Evolutionary conservation across 352 stramenopile species (phyloP), one percentile per base, ranked within the genome.

Genomic region (Pythium monospermum): DNA sequence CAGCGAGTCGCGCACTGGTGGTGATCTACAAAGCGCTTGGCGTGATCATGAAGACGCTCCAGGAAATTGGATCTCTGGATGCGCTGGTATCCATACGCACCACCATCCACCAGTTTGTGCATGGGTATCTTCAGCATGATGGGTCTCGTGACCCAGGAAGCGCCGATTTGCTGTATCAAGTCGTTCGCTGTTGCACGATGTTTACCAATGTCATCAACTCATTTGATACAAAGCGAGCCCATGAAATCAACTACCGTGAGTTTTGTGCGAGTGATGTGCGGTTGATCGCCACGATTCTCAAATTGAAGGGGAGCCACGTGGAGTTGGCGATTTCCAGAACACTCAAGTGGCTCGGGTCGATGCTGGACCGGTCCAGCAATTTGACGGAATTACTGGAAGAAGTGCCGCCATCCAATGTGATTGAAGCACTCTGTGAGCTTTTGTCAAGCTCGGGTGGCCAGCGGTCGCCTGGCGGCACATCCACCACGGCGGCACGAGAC

Each of bases 321-420:
- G 53, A 56, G 13, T 56, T 38, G 3, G 68, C 61, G 15, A 71
- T 81, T 25, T 79, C 71, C 0, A 85, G 87, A 50, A 64, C 62
- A 0, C 60, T 93, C 6, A 93, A 93, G 38, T 93, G 83, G 83
- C 57, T 93, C 0, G 83, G 83, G 18, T 78, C 67, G 6, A 87
- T 89, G 69, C 68, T 91, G 3, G 76, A 89, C 66, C 62, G 66
- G 16, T 83, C 81, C 0, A 61, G 57, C 11, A 64, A 84, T 53
- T 35, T 91, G 6, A 77, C 69, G 0, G 58, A 64, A 15, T 55
- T 89, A 4, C 41, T 91, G 6, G 73, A 87, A 44, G 63, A 87
- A 44, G 64, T 87, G 0, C 67, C 72, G 23, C 42, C 66, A 4
- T 89, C 77, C 0, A 72, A 72, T 18, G 57, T 87, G 10, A 73